Evolutionary conservation across 2,329 filamentous ascomycete genomes (phyloP).

Genomic region (Coniochaeta ligniaria): DNA sequence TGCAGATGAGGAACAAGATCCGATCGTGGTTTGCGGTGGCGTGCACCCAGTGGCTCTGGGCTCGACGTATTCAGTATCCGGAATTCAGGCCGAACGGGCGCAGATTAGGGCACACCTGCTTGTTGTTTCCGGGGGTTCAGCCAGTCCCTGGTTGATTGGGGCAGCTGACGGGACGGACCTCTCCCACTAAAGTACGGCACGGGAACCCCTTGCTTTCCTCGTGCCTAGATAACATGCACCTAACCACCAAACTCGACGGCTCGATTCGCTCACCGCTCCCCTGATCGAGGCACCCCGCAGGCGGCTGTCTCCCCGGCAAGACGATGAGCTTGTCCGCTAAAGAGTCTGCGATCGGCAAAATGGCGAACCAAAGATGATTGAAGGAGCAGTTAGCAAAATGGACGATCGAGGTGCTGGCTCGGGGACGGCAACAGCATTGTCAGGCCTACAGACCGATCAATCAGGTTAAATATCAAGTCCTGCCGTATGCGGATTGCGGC

Average conservation of each 20-base stretch:
- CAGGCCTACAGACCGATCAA: background rate
- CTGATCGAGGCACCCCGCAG: background rate
- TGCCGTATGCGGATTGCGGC: background rate
- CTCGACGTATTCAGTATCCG: background rate
- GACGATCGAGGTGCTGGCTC: background rate
- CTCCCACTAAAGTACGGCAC: slow-evolving; percentile 4
- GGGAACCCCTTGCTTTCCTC: slow-evolving; percentile 2
- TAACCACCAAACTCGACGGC: background rate
- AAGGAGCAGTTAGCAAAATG: background rate
- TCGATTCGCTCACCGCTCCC: background rate
- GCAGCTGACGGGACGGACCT: slow-evolving; percentile 12
- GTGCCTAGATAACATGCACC: background rate
- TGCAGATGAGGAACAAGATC: background rate
- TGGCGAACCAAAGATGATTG: background rate
- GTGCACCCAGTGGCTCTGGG: background rate
- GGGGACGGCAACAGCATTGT: background rate
- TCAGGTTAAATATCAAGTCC: background rate
- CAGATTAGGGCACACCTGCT: background rate
- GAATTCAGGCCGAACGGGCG: background rate
- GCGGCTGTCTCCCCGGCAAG: background rate
- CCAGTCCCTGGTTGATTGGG: background rate
- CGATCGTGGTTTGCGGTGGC: background rate
- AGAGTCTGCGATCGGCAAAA: background rate
- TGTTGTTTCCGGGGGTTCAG: background rate
- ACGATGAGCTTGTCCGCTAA: background rate